Conservation (phyloP, 2,329 filamentous ascomycete species). For the Claviceps paspali region DNA sequence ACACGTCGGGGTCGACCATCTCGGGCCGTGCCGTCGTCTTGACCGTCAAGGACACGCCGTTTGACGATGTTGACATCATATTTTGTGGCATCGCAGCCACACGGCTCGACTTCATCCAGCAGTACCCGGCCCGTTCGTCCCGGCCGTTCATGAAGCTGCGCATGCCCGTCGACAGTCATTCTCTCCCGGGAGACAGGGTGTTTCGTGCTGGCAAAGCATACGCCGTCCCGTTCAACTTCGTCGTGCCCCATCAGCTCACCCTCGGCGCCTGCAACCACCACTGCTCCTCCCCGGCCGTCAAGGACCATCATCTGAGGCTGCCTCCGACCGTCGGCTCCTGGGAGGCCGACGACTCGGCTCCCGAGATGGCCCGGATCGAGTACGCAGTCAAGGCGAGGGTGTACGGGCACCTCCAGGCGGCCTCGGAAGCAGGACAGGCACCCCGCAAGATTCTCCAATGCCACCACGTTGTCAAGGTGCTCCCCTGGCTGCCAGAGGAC, state of each 20-base stretch:
- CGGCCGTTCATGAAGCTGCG: slow-evolving; percentile 40
- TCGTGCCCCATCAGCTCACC: slow-evolving; percentile 42
- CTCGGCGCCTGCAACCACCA: slow-evolving; percentile 39
- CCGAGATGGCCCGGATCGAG: slow-evolving; percentile 37
- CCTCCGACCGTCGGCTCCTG: slow-evolving; percentile 38
- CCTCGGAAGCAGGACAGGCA: background rate
- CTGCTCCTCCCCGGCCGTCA: slow-evolving; percentile 27
- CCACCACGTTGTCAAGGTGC: slow-evolving; percentile 32
- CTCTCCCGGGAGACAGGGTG: slow-evolving; percentile 30
- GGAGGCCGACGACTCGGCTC: slow-evolving; percentile 38
- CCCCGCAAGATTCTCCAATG: slow-evolving; percentile 23
- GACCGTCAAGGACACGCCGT: slow-evolving; percentile 28
- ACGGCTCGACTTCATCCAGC: slow-evolving; percentile 33
- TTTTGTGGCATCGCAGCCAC: slow-evolving; percentile 36
- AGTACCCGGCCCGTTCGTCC: slow-evolving; percentile 29
- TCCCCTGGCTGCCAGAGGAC: slow-evolving; percentile 33
- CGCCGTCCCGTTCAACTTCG: slow-evolving; percentile 41
- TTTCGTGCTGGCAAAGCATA: slow-evolving; percentile 34
- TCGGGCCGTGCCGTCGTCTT: slow-evolving; percentile 33
- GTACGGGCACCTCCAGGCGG: slow-evolving; percentile 16
- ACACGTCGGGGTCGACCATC: slow-evolving; percentile 37
- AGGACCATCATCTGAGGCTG: slow-evolving; percentile 35
- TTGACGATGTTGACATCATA: slow-evolving; percentile 36
- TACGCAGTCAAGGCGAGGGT: slow-evolving; percentile 35
- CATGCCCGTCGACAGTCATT: slow-evolving; percentile 34